These are phyloP conservation scores for Cryptococcus maquisensis DNA, from an alignment of 1,284 basidiomycete genomes.

Conservation along the genomic window DNA sequence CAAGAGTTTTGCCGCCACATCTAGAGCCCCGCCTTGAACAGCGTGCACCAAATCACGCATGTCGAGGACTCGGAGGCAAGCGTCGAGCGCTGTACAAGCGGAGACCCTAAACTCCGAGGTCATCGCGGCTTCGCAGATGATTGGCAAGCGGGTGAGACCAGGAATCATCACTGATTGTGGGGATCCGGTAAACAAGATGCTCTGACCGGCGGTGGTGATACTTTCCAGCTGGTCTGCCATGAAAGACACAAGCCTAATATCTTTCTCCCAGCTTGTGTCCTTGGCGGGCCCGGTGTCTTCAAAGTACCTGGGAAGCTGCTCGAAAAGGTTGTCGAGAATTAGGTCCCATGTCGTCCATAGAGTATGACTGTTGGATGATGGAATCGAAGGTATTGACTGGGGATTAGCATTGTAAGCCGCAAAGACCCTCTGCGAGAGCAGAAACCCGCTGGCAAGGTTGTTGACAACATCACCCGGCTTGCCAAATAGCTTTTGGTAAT, in stretches of 20 bases:
- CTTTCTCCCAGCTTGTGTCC: conserved; percentile 20
- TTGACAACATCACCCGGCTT: conserved; percentile 26
- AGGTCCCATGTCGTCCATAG: conserved; percentile 40
- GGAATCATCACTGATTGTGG: conserved; percentile 5
- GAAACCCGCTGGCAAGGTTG: conserved; percentile 26
- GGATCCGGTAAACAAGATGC: conserved; percentile 1
- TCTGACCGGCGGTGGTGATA: conserved; percentile 20
- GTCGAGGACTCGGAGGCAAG: conserved; percentile 22
- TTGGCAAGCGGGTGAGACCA: conserved; percentile 28
- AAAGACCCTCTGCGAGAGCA: conserved; percentile 34
- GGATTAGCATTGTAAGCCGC: conserved; percentile 24
- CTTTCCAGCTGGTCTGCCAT: conserved; percentile 39
- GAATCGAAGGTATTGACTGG: conserved; percentile 31
- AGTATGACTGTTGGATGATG: conserved; percentile 20
- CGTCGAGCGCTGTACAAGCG: conserved; percentile 28
- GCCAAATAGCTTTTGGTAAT: conserved; percentile 33
- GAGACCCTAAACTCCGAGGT: conserved; percentile 14
- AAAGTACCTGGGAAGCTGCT: conserved; percentile 33
- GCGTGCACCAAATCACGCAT: conserved; percentile 20
- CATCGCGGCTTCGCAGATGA: conserved; percentile 31
- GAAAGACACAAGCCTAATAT: conserved; percentile 32
- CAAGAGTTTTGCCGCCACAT: conserved; percentile 26
- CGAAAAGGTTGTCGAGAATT: conserved; percentile 39
- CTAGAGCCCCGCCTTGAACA: conserved; percentile 32
- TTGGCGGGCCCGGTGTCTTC: conserved; percentile 11